Base-by-base conservation (phyloP, 2,329 filamentous ascomycete genomes). In the Herpotrichia juniperi region DNA sequence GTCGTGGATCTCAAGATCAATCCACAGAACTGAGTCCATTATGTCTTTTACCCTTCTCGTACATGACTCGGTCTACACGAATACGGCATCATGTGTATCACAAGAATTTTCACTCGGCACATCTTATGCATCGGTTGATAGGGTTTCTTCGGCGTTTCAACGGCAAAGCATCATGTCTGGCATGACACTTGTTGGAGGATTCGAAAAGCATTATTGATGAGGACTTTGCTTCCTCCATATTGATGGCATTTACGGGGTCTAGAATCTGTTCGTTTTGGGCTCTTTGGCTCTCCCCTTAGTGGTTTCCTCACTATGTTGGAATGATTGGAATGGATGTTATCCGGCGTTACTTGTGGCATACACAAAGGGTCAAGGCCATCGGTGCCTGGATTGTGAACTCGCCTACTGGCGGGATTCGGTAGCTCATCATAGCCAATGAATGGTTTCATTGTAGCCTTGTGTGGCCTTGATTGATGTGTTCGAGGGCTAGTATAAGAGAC, bases 1-100 rank as follows among this genome's bases (percentile, higher is more conserved):
- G 72, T 75, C 22, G 71, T 74, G 67, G 69, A 75, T 47, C 57
- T 77, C 43, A 75, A 74, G 65, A 65, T 73, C 55, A 69, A 71
- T 32, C 43, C 24, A 10, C 43, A 34, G 43, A 35, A 12, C 9
- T 19, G 22, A 47, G 12, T 9, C 4, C 14, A 19, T 16, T 28
- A 17, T 6, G n/a, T 10, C 14, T 34, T 16, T 21, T 22, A 9
- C 16, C 14, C 26, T 42, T 3, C n/a, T 25, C n/a, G 21, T 21
- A 31, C 40, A 30, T 43, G 4, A 14, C 11, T 43, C 11, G 40
- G 16, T 21, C 25, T n/a, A 35, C 32, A 30, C 35, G 24, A 31
- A 12, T 31, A 17, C 40, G n/a, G n/a, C 9, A 17, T 16, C 24
- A 31, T 22, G n/a, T 24, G 10, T 31, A 6, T 16, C 40, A 4